These are phyloP conservation scores for Metschnikowia lunata DNA, from an alignment of 805 yeast species.

Conservation along the genomic window DNA sequence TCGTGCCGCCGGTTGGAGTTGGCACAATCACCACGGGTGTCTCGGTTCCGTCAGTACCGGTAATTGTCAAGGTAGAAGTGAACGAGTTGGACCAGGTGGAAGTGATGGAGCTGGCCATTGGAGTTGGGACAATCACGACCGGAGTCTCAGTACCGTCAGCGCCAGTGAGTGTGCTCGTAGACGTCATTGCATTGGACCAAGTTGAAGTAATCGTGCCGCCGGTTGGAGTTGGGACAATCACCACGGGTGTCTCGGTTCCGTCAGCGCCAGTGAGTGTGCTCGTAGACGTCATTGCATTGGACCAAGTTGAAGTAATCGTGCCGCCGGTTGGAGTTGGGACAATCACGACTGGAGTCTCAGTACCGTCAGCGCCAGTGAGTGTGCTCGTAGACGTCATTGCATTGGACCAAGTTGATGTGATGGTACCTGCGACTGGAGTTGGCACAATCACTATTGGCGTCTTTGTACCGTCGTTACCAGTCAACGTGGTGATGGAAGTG, in stretches of 20 bases:
- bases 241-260: no score
- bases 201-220: background rate
- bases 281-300: background rate
- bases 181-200: constrained; percentile 1
- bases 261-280: background rate
- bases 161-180: background rate
- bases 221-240: background rate
- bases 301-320: background rate
- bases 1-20: no score
- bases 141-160: no score
- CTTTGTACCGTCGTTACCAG: no score
- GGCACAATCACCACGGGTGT: no score
- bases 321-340: no score
- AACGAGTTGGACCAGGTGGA: background rate
- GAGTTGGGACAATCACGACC: no score
- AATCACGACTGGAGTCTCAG: constrained; percentile 18
- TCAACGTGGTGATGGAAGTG: no score
- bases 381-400: constrained; percentile 7
- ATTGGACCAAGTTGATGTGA: constrained; percentile 10
- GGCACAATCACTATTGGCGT: constrained; percentile 11
- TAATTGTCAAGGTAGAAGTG: background rate
- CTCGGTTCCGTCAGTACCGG: no score
- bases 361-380: constrained; percentile 14
- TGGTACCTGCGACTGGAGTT: constrained; percentile 8
- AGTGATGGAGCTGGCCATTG: no score